phyloP scores from a whole-genome alignment of 495 filamentous ascomycete genomes.

The Podospora fimiseda region DNA sequence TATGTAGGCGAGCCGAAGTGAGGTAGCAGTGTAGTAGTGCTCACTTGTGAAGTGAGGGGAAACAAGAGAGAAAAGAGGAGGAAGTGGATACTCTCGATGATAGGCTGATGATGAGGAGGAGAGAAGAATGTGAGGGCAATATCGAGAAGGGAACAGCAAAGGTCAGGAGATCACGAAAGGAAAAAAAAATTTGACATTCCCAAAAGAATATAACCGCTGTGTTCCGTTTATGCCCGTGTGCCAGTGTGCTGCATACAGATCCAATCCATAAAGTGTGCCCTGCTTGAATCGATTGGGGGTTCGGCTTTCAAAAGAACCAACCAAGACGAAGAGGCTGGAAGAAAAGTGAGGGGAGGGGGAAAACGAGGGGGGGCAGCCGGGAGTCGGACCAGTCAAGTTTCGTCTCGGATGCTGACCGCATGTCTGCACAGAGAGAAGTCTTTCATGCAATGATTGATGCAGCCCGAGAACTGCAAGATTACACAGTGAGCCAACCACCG shows the following conservation, averaged over 20 bases:
- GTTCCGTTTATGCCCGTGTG: neutral
- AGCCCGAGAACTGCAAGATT: slow-evolving; percentile 7
- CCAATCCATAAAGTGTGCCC: no score
- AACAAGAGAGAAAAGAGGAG: neutral
- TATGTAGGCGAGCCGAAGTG: no score
- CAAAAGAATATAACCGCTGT: neutral
- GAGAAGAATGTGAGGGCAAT: slow-evolving; percentile 6
- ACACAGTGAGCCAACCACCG: slow-evolving; percentile 8
- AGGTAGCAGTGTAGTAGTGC: neutral
- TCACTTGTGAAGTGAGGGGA: neutral
- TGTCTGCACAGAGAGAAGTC: slow-evolving; percentile 6
- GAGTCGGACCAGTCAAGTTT: neutral
- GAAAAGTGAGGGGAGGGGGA: neutral
- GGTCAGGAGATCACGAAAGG: slow-evolving; percentile 5
- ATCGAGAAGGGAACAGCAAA: neutral
- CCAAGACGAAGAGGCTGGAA: slow-evolving; percentile 2
- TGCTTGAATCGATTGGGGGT: neutral
- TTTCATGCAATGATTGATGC: neutral
- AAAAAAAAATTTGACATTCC: neutral
- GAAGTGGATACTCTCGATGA: slow-evolving; percentile 6
- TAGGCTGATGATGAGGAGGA: slow-evolving; percentile 3
- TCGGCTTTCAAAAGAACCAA: neutral
- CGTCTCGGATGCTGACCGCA: slow-evolving; percentile 19
- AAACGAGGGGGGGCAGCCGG: neutral
- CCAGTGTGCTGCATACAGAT: neutral